Evolutionary conservation across 176 grass and related monocot genomes (phyloP).

Genomic region (Eleusine coracana): DNA sequence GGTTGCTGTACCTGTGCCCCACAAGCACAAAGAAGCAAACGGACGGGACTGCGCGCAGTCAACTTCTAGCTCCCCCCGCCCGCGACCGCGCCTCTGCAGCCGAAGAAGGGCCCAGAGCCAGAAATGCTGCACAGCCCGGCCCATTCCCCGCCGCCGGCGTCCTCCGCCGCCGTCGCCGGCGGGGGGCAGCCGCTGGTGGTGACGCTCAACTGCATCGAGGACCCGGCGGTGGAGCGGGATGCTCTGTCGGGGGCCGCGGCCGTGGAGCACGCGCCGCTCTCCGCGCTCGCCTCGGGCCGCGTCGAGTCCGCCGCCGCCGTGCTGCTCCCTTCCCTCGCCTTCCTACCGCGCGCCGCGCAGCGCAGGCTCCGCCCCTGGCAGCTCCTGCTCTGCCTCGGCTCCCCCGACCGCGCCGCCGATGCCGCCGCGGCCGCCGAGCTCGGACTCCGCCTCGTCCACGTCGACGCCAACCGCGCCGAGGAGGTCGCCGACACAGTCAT

Average conservation of each 20-base stretch:
- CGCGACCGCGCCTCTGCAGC: neutral
- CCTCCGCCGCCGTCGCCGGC: neutral
- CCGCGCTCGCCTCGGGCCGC: slow-evolving; percentile 52
- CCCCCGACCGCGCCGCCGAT: slow-evolving; percentile 71
- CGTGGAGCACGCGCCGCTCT: slow-evolving; percentile 79
- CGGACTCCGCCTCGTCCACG: slow-evolving; percentile 76
- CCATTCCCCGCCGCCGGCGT: slow-evolving; percentile 23
- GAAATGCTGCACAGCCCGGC: slow-evolving; percentile 54
- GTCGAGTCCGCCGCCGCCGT: slow-evolving; percentile 72
- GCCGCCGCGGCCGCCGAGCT: slow-evolving; percentile 75
- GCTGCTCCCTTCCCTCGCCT: slow-evolving; percentile 74
- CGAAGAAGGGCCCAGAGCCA: slow-evolving; percentile 26
- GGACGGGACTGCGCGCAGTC: neutral
- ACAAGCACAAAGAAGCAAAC: neutral
- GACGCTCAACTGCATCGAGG: slow-evolving; percentile 83
- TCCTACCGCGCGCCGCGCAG: slow-evolving; percentile 88
- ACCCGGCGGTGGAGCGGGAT: slow-evolving; percentile 71
- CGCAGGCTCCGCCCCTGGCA: slow-evolving; percentile 86
- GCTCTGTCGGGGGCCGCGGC: slow-evolving; percentile 58
- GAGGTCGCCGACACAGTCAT: slow-evolving; percentile 93
- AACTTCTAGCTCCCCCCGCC: neutral
- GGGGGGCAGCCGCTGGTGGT: slow-evolving; percentile 60
- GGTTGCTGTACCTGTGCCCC: neutral
- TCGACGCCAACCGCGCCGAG: slow-evolving; percentile 77
- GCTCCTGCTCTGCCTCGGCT: slow-evolving; percentile 86